Evolutionary conservation across 371 early-diverging fungal species (phyloP).

Genomic region (Syncephalastrum sp.): DNA sequence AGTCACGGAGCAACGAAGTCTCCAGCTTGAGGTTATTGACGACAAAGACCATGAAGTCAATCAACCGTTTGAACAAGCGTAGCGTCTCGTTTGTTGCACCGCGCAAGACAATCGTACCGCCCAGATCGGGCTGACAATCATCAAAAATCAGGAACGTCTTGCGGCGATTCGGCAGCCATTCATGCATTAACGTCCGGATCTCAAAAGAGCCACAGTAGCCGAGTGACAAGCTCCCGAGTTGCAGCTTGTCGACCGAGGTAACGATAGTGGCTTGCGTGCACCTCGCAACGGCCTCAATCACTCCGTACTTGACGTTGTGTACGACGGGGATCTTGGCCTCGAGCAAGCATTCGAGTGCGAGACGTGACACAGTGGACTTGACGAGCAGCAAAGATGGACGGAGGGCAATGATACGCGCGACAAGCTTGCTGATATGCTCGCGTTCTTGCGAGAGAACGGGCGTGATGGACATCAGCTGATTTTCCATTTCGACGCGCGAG

Average conservation of each 20-base stretch:
- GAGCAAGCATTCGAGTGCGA: constrained; percentile 83
- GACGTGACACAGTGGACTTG: constrained; percentile 78
- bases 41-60: constrained; percentile 81
- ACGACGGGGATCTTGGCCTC: constrained; percentile 78
- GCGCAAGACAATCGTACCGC: constrained; percentile 88
- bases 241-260: constrained; percentile 79
- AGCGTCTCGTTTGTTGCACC: constrained; percentile 69
- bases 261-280: constrained; percentile 87
- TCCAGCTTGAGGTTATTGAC: constrained; percentile 87
- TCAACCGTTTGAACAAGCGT: constrained; percentile 72
- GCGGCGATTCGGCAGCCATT: constrained; percentile 71
- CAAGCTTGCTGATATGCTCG: constrained; percentile 79
- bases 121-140: constrained; percentile 78
- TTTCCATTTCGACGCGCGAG: constrained; percentile 77
- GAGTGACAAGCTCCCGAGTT: constrained; percentile 62
- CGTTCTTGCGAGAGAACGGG: constrained; percentile 83
- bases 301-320: constrained; percentile 83
- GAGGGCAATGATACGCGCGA: constrained; percentile 75
- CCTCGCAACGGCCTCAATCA: constrained; percentile 81
- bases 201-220: constrained; percentile 83
- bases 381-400: constrained; percentile 82
- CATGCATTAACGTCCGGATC: constrained; percentile 79
- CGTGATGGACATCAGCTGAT: constrained; percentile 78
- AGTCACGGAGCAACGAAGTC: constrained; percentile 67
- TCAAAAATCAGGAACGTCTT: constrained; percentile 90